Evolutionary conservation across 345 rosid genomes (phyloP).

Genomic region (Salix caprea): DNA sequence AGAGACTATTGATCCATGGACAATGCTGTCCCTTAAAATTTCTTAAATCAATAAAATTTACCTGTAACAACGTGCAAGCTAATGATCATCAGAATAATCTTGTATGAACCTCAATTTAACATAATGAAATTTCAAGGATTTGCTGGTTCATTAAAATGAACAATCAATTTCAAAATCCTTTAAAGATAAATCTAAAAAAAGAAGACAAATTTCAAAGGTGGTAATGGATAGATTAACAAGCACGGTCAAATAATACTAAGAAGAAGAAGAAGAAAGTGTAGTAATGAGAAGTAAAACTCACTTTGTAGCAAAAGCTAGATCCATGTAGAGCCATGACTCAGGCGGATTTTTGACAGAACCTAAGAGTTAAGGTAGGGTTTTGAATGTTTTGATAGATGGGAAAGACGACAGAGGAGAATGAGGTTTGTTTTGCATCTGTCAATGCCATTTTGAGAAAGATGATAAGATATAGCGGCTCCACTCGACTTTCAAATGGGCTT

Average conservation of each 20-base stretch:
- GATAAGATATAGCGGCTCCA: neutral
- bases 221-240: neutral
- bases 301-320: constrained; percentile 30
- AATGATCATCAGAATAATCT: neutral
- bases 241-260: neutral
- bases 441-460: neutral
- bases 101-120: neutral
- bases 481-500: neutral
- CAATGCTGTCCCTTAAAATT: constrained; percentile 10
- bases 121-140: too few relatives aligned
- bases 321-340: constrained; percentile 43
- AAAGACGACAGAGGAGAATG: neutral
- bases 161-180: neutral
- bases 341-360: neutral
- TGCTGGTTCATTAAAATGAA: too few relatives aligned
- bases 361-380: neutral
- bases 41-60: constrained; percentile 23
- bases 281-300: constrained; percentile 15
- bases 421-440: neutral
- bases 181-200: neutral
- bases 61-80: constrained; percentile 23
- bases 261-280: neutral
- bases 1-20: constrained; percentile 27
- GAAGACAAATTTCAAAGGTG: neutral
- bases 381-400: neutral